Conservation (phyloP, 2,329 filamentous ascomycete genomes). For the Colletotrichum magnum region DNA sequence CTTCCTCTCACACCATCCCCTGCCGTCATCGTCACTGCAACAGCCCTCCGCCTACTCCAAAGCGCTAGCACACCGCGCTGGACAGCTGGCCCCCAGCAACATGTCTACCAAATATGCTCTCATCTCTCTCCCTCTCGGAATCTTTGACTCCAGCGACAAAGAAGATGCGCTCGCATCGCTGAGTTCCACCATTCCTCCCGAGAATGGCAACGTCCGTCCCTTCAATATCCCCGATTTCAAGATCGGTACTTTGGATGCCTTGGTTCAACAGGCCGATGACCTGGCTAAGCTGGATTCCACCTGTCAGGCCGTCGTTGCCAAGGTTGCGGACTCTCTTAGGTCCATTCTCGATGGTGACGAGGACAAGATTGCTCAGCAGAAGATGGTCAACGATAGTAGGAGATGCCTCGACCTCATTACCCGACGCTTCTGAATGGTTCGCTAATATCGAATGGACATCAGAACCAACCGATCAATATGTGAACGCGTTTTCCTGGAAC, state of each 20-base stretch:
- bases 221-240: slow-evolving; percentile 96
- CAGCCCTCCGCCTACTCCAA: not conserved
- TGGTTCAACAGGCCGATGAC: slow-evolving; percentile 97
- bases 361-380: slow-evolving; percentile 86
- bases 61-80: slow-evolving; percentile 17
- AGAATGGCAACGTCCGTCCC: slow-evolving; percentile 81
- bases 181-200: slow-evolving; percentile 77
- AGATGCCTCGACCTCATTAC: slow-evolving; percentile 21
- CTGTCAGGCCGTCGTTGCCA: slow-evolving; percentile 86
- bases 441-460: slow-evolving; percentile 46
- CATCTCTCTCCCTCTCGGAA: slow-evolving; percentile 89
- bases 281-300: slow-evolving; percentile 86
- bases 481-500: slow-evolving; percentile 94
- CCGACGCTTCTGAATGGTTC: slow-evolving; percentile 14
- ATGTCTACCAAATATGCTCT: slow-evolving; percentile 82
- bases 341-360: slow-evolving; percentile 88
- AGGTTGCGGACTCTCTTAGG: slow-evolving; percentile 89
- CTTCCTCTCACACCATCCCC: not conserved
- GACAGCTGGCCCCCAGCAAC: slow-evolving; percentile 25
- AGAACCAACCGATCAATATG: slow-evolving; percentile 97
- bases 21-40: slow-evolving; percentile 8
- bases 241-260: slow-evolving; percentile 93
- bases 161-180: slow-evolving; percentile 87
- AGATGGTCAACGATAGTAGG: slow-evolving; percentile 92
- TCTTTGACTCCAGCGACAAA: slow-evolving; percentile 83